These are phyloP conservation scores for Termitomyces sp. DNA, from an alignment of 768 basidiomycete genomes.

Conservation along the genomic window DNA sequence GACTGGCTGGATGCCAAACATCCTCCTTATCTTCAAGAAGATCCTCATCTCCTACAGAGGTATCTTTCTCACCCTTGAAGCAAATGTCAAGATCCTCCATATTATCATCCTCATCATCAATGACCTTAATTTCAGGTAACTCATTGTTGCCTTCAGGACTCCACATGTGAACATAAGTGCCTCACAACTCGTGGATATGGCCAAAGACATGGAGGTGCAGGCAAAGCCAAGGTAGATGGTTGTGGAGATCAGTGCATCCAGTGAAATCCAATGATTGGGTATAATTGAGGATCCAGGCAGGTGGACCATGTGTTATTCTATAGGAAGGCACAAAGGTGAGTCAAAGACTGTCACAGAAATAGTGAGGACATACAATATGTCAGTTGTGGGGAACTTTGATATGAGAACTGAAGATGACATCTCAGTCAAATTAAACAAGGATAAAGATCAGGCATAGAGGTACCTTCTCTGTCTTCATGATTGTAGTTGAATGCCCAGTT, in stretches of 20 bases:
- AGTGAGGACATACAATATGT: conserved; percentile 5
- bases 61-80: not conserved
- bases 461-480: not conserved
- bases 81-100: not conserved
- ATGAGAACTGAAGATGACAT: not conserved
- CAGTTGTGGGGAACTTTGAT: not conserved
- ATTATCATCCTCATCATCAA: not conserved
- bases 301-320: not conserved
- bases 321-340: not conserved
- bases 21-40: too few species aligned
- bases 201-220: conserved; percentile 53
- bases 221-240: conserved; percentile 31
- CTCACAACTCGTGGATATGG: conserved; percentile 66
- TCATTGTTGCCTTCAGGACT: not conserved
- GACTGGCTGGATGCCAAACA: too few species aligned
- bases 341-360: too few species aligned
- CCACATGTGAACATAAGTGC: conserved; percentile 41
- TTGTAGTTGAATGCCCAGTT: conserved; percentile 1
- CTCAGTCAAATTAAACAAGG: not conserved
- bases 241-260: conserved; percentile 49
- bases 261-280: conserved; percentile 30
- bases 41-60: not conserved
- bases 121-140: not conserved
- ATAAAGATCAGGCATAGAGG: too few species aligned
- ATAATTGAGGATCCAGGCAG: conserved; percentile 34